Base-by-base conservation (phyloP, 169 alveolate genomes). In the Eimeria mitis region DNA sequence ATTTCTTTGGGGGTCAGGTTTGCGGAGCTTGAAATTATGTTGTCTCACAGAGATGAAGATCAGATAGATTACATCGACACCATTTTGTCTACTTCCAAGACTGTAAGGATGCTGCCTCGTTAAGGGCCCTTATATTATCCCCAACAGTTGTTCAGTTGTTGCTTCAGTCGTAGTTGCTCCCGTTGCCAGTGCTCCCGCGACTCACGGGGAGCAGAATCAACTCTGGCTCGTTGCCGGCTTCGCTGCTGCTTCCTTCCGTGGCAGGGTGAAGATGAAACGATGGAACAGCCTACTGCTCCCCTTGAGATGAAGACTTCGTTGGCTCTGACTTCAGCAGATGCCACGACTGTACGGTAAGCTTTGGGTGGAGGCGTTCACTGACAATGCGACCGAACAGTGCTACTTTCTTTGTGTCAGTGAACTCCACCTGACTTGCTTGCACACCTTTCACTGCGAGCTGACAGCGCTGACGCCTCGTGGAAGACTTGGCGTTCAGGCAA, bases 321-420 rank as follows among this genome's bases (percentile, higher is more conserved):
- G 92, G 92, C 47, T 65, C 83, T 87, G 61, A 63, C 78, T 44
- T 59, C 78, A 61, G 61, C 28, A 65, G 92, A 87, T 65, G 83
- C 78, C 19, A 40, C 40, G 16, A 61, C 81, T 40, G 92, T 87
- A 37, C 37, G 34, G 92, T 87, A 49, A 59, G 91, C 47, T 54
- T 49, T 31, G 61, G 19, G 85, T 25, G 31, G 37, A 49, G 63
- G 88, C 47, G 28, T 78, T 25, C n/a, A 1, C 21, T 13, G 7
- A 25, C 11, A 37, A 28, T 37, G 34, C 54, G 37, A 31, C 5
- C 34, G n/a, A 71, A 16, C 81, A 71, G 52, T 40, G 81, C 52
- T 40, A 54, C 31, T 40, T 40, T 71, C 54, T 28, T 34, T 16
- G 81, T 71, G 31, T 19, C 13, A 5, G 52, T 11, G 4, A 68